A percentile compares a stretch with the other conserved stretches of the same genome.
These are phyloP conservation scores for Exophiala phaeomuriformis DNA, from an alignment of 2,329 filamentous ascomycete genomes.

Conservation along the genomic window DNA sequence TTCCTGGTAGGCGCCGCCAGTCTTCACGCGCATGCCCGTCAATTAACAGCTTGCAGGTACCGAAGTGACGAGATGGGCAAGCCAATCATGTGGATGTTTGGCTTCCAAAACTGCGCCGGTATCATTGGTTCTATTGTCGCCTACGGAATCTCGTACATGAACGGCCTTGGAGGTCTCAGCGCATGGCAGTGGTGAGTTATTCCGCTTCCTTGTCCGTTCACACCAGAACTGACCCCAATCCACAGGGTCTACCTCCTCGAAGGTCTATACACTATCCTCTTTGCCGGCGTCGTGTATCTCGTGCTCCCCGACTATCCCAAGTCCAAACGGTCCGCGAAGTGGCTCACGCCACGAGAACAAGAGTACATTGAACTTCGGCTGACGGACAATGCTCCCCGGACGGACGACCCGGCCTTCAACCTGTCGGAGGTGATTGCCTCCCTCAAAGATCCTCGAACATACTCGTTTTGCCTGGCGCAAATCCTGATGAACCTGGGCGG, in stretches of 20 bases:
- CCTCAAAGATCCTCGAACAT: slow-evolving; percentile 38
- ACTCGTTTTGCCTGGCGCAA: slow-evolving; percentile 44
- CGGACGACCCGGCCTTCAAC: slow-evolving; percentile 37
- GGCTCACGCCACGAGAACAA: slow-evolving; percentile 43
- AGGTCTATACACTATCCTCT: slow-evolving; percentile 38
- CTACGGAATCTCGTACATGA: slow-evolving; percentile 26
- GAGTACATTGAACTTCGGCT: slow-evolving; percentile 44
- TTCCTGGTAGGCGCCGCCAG: not conserved
- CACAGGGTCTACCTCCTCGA: slow-evolving; percentile 40
- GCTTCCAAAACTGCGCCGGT: slow-evolving; percentile 33
- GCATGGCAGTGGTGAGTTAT: slow-evolving; percentile 26
- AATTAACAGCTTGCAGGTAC: slow-evolving; percentile 33
- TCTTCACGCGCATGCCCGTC: not conserved
- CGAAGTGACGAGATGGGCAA: slow-evolving; percentile 40
- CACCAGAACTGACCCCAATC: not conserved
- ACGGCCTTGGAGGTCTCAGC: slow-evolving; percentile 24
- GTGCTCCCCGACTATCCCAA: slow-evolving; percentile 43
- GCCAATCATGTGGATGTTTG: slow-evolving; percentile 41
- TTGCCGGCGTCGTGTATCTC: slow-evolving; percentile 34
- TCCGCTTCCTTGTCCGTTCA: not conserved
- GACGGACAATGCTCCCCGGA: slow-evolving; percentile 38
- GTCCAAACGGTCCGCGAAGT: slow-evolving; percentile 37
- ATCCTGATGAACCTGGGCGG: slow-evolving; percentile 44
- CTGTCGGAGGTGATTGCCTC: slow-evolving; percentile 35
- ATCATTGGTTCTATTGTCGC: slow-evolving; percentile 33